These are phyloP conservation scores for Neofusicoccum sp. DNA, from an alignment of 2,329 filamentous ascomycete species.

Conservation along the genomic window DNA sequence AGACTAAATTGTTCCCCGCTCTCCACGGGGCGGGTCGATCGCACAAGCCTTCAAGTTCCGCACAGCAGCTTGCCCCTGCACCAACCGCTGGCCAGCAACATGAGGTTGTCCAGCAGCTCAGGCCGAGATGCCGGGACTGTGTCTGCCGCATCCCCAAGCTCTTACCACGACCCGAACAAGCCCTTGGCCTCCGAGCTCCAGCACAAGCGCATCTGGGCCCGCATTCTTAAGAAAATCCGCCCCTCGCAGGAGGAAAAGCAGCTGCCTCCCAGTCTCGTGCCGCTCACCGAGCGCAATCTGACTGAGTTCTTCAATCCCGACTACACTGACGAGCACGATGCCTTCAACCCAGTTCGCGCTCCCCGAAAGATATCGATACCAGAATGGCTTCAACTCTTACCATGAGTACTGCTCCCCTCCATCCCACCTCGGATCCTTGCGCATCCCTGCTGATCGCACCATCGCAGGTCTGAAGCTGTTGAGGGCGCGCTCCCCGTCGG, in stretches of 20 bases:
- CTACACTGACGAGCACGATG: constrained; percentile 49
- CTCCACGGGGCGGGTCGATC: constrained; percentile 5
- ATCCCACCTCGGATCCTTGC: constrained; percentile 3
- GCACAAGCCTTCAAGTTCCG: constrained; percentile 15
- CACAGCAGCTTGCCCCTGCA: constrained; percentile 8
- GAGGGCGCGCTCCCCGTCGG: constrained; percentile 70
- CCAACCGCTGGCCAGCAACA: constrained; percentile 4
- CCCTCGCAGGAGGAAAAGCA: constrained; percentile 22
- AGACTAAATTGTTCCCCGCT: neutral
- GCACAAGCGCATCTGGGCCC: constrained; percentile 16
- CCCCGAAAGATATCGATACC: constrained; percentile 71
- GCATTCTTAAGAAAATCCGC: constrained; percentile 25
- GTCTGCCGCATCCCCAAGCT: constrained; percentile 1
- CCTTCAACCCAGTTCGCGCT: constrained; percentile 62
- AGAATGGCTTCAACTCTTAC: constrained; percentile 74
- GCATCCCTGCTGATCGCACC: constrained; percentile 12
- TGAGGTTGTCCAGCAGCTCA: constrained; percentile 8
- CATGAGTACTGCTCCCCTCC: constrained; percentile 61
- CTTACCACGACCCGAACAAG: constrained; percentile 29
- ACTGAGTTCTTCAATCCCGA: constrained; percentile 30
- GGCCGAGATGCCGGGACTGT: constrained; percentile 15
- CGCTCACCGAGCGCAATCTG: constrained; percentile 30
- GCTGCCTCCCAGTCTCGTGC: constrained; percentile 26
- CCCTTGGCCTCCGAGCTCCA: constrained; percentile 26
- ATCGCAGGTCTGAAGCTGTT: constrained; percentile 68